phyloP scores from a whole-genome alignment of 2,329 filamentous ascomycete genomes.

The Claviceps purpurea region DNA sequence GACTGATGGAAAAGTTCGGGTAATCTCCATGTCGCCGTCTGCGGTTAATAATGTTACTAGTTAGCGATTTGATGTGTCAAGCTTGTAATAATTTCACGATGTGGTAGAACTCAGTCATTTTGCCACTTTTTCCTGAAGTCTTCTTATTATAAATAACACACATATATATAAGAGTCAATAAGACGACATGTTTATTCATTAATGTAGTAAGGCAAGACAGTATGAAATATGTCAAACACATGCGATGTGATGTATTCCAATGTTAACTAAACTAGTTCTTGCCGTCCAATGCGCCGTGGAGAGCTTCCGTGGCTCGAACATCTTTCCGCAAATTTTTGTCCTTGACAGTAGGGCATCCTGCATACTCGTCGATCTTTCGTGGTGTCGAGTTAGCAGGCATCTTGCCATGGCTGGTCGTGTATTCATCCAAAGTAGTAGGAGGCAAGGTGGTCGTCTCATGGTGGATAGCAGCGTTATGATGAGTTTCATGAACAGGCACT shows the following conservation, averaged over 20 bases:
- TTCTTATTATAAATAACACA: too few relatives aligned
- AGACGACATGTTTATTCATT: too few relatives aligned
- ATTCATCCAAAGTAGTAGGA: conserved; percentile 50
- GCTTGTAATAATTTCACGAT: too few relatives aligned
- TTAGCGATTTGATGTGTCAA: too few relatives aligned
- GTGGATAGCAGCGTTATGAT: conserved; percentile 53
- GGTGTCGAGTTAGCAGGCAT: conserved; percentile 36
- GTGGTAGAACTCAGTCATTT: too few relatives aligned
- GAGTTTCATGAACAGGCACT: conserved; percentile 57
- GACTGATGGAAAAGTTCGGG: too few relatives aligned
- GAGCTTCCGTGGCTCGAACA: background rate
- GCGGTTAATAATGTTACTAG: too few relatives aligned
- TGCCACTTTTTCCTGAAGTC: too few relatives aligned
- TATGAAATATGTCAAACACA: too few relatives aligned
- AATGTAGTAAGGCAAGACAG: too few relatives aligned
- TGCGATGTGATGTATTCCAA: background rate
- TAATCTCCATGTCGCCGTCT: too few relatives aligned
- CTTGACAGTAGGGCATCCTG: conserved; percentile 40
- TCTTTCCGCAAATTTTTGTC: conserved; percentile 1
- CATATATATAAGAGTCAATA: too few relatives aligned
- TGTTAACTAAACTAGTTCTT: background rate
- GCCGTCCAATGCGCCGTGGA: background rate
- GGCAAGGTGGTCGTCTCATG: conserved; percentile 53
- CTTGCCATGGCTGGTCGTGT: conserved; percentile 33
- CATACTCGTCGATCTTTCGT: conserved; percentile 38